phyloP scores from a whole-genome alignment of 176 grass and related monocot species.

The Rhynchospora breviuscula region DNA sequence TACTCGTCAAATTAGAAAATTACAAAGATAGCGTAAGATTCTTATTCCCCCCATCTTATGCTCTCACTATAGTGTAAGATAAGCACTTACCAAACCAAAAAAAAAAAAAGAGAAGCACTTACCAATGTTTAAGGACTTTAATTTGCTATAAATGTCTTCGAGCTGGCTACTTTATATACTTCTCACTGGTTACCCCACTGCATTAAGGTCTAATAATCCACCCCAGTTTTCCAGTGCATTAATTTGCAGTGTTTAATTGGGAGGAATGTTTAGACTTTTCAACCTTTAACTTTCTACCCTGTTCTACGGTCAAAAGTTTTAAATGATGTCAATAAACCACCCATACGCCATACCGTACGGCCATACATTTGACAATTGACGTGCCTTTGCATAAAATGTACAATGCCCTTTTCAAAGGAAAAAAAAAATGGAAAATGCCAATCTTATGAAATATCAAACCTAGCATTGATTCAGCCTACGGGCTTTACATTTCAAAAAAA shows the following conservation, averaged over 20 bases:
- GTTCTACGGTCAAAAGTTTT: background rate
- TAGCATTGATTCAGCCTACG: constrained; percentile 8
- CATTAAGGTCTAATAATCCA: background rate
- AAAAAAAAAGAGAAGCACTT: background rate
- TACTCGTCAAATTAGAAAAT: too few species aligned
- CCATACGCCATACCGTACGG: too few species aligned
- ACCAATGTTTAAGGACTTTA: background rate
- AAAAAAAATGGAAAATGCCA: background rate
- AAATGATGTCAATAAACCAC: background rate
- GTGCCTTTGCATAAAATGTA: too few species aligned
- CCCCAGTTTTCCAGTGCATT: background rate
- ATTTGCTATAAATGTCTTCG: background rate
- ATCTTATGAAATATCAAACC: background rate
- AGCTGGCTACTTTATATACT: background rate
- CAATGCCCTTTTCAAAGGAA: background rate
- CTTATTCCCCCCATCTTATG: too few species aligned
- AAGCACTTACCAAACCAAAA: too few species aligned
- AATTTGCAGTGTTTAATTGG: background rate
- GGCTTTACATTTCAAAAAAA: too few species aligned
- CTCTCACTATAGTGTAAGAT: too few species aligned
- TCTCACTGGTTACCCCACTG: background rate
- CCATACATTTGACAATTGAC: background rate
- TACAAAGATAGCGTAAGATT: too few species aligned
- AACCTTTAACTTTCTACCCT: background rate
- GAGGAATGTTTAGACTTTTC: background rate